phyloP scores from a whole-genome alignment of 345 rosid genomes.

The Cochlearia excelsa region DNA sequence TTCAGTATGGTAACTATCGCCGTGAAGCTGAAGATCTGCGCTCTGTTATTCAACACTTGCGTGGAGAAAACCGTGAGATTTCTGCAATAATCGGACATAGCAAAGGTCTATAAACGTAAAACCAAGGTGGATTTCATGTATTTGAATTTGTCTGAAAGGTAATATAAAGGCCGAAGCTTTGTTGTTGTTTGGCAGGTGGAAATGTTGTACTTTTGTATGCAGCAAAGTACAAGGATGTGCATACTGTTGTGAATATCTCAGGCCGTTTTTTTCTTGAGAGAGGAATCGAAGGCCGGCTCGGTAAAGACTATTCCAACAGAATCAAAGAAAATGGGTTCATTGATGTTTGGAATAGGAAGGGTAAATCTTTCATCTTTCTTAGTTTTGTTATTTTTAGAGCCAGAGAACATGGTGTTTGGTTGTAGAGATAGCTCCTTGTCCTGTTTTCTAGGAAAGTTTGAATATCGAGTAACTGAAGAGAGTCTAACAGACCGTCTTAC shows the following conservation, averaged over 20 bases:
- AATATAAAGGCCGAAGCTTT: not conserved
- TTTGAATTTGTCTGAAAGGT: not conserved
- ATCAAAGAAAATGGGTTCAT: slow-evolving; percentile 64
- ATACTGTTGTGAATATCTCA: slow-evolving; percentile 59
- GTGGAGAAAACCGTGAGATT: slow-evolving; percentile 37
- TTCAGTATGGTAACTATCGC: slow-evolving; percentile 78
- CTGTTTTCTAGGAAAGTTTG: slow-evolving; percentile 46
- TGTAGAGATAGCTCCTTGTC: not conserved
- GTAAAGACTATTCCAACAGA: slow-evolving; percentile 55
- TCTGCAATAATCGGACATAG: slow-evolving; percentile 78
- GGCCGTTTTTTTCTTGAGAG: slow-evolving; percentile 68
- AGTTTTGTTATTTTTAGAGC: not conserved
- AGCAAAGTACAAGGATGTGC: slow-evolving; percentile 64
- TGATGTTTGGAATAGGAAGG: slow-evolving; percentile 63
- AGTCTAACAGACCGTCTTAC: slow-evolving; percentile 51
- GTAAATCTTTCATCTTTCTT: slow-evolving; percentile 29
- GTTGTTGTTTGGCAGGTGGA: slow-evolving; percentile 57
- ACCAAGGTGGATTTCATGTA: not conserved
- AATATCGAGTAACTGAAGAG: slow-evolving; percentile 68
- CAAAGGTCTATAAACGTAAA: slow-evolving; percentile 54
- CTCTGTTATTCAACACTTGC: slow-evolving; percentile 56
- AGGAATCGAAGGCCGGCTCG: slow-evolving; percentile 73
- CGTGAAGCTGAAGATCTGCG: slow-evolving; percentile 78
- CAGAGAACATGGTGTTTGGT: slow-evolving; percentile 13
- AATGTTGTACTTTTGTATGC: slow-evolving; percentile 82